Evolutionary conservation across 768 basidiomycete species (phyloP).

Genomic region (Mycena maculata): DNA sequence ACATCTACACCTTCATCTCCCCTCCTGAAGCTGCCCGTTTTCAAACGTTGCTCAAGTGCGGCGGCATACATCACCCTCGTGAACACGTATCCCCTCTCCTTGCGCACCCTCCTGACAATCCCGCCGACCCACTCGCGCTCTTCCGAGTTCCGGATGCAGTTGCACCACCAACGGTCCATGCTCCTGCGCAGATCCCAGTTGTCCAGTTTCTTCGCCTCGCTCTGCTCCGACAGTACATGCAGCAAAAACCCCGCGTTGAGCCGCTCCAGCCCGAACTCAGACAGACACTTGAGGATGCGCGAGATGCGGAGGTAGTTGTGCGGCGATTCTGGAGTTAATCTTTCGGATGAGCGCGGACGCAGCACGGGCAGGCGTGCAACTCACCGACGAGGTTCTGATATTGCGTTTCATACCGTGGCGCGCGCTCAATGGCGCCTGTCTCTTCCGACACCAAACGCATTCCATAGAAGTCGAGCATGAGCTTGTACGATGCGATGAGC

Average conservation of each 20-base stretch:
- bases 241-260: conserved; percentile 76
- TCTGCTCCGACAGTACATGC: conserved; percentile 77
- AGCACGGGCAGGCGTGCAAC: conserved; percentile 37
- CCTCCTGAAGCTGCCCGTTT: conserved; percentile 48
- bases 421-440: conserved; percentile 70
- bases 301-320: conserved; percentile 85
- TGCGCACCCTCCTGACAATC: conserved; percentile 64
- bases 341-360: conserved; percentile 12
- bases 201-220: conserved; percentile 64
- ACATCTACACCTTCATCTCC: conserved; percentile 16
- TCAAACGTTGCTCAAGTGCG: conserved; percentile 55
- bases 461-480: conserved; percentile 87
- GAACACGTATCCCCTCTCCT: conserved; percentile 56
- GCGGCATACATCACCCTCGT: conserved; percentile 68
- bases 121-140: conserved; percentile 67
- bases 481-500: conserved; percentile 68
- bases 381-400: conserved; percentile 76
- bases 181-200: conserved; percentile 61
- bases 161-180: conserved; percentile 86
- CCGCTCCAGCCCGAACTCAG: conserved; percentile 74
- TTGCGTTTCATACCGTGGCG: conserved; percentile 56
- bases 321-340: conserved; percentile 59
- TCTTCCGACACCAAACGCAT: conserved; percentile 70
- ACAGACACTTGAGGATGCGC: conserved; percentile 80
- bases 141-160: conserved; percentile 72